Evolutionary conservation across 225 moss, liverwort and hornwort genomes (phyloP).

Genomic region (Antitrichia curtipendula): DNA sequence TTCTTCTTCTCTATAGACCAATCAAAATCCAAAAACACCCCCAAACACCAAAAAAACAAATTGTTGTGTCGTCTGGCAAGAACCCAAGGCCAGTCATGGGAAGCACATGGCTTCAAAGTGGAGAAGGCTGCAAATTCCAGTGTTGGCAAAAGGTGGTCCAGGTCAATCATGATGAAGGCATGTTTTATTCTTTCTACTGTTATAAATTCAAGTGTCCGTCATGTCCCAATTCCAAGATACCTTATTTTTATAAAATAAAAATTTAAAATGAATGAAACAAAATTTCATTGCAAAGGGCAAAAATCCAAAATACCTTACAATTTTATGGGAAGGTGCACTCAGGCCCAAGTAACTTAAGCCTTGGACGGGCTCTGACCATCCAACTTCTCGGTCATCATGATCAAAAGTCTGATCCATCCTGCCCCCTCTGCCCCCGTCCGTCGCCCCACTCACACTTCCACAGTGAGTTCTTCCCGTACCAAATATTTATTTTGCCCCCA

Average conservation of each 20-base stretch:
- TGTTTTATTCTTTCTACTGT: background rate
- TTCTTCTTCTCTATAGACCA: background rate
- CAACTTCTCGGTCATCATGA: background rate
- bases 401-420: background rate
- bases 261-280: too few relatives aligned
- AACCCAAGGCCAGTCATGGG: background rate
- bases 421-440: background rate
- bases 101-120: background rate
- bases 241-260: too few relatives aligned
- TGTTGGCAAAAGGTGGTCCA: background rate
- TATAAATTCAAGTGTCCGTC: background rate
- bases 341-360: background rate
- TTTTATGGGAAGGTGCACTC: background rate
- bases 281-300: too few relatives aligned
- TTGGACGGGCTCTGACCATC: background rate
- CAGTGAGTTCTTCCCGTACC: background rate
- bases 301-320: background rate
- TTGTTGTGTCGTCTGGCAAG: background rate
- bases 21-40: background rate
- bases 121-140: background rate
- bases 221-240: background rate
- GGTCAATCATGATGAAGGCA: background rate
- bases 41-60: fast-evolving
- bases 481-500: too few relatives aligned
- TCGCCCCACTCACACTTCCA: background rate